Percentiles rank a stretch among this genome's conserved stretches.
Evolutionary conservation across 306 rosid species (phyloP).

Genomic region (Urtica urens): DNA sequence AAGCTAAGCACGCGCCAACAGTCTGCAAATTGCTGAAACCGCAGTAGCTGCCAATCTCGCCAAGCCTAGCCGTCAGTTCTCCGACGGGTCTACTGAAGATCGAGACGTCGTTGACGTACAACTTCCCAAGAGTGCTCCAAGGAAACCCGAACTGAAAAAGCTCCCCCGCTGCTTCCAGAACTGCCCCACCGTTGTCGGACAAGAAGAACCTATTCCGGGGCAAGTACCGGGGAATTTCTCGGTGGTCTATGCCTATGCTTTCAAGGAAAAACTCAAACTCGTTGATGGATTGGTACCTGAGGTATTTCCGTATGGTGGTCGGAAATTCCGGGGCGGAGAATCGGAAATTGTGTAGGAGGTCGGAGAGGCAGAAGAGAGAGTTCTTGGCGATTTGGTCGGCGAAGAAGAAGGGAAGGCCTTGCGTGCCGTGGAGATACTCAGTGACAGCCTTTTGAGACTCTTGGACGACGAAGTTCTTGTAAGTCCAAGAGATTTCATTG

Average conservation of each 20-base stretch:
- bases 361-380: conserved; percentile 33
- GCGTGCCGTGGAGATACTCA: conserved; percentile 60
- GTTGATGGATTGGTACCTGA: conserved; percentile 69
- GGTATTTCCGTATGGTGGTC: conserved; percentile 27
- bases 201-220: conserved; percentile 56
- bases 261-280: conserved; percentile 81
- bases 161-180: conserved; percentile 41
- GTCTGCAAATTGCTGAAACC: conserved; percentile 45
- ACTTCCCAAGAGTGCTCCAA: conserved; percentile 53
- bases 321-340: conserved; percentile 30
- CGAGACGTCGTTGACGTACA: conserved; percentile 34
- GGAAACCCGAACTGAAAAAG: conserved; percentile 74
- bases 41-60: conserved; percentile 22
- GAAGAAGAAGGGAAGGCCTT: conserved; percentile 43
- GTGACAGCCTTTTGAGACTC: conserved; percentile 47
- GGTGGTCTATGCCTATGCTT: conserved; percentile 52
- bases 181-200: conserved; percentile 41
- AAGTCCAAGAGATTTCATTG: too few relatives aligned
- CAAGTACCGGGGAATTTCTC: conserved; percentile 21
- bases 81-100: conserved; percentile 23
- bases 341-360: conserved; percentile 30
- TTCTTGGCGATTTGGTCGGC: conserved; percentile 55
- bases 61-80: conserved; percentile 37
- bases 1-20: conserved; percentile 55
- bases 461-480: conserved; percentile 26